Base-by-base conservation (phyloP, 2,329 filamentous ascomycete species). In the Penicillium sp. region DNA sequence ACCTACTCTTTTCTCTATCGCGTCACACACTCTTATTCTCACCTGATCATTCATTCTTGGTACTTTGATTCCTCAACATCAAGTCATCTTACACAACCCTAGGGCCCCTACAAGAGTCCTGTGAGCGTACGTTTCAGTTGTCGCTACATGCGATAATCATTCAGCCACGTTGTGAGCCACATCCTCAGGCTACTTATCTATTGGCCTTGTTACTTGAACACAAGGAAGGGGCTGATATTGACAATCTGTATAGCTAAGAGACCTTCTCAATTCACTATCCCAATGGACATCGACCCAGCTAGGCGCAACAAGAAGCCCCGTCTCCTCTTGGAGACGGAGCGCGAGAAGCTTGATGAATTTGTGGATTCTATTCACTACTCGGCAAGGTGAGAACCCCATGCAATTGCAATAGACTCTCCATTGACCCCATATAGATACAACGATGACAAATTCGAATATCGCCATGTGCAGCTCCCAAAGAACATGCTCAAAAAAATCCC, bases 401-500 rank as follows among this genome's bases (percentile, higher is more conserved):
- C 9, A 12, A 54, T 21, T 21, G n/a, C 10, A 17, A 15, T 35
- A 39, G 38, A 56, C 35, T 38, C 58, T 65, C 31, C 35, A 51
- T 52, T 62, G 68, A 61, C 66, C 63, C 23, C 50, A 35, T 73
- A 35, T 35, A 97, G 94, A 75, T 99, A 99, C 76, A 93, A 89
- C 29, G 94, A 99, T 72, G 88, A 86, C 77, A 86, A 94, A 76
- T 96, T 88, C 77, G 94, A 99, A 79, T 99, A 99, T 79, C 90
- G 94, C 64, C 94, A 99, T 77, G 94, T 99, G 58, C 93, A 97
- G 77, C 86, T 99, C 31, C 94, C 94, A 43, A 99, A 99, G 79
- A 88, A 91, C 67, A 99, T 99, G 94, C 87, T 99, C 64, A 97
- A 97, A 79, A 89, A 86, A 41, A 97, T 99, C 67, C 94, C 94